Conservation (phyloP, 495 filamentous ascomycete genomes). For the Penicillium silybi region DNA sequence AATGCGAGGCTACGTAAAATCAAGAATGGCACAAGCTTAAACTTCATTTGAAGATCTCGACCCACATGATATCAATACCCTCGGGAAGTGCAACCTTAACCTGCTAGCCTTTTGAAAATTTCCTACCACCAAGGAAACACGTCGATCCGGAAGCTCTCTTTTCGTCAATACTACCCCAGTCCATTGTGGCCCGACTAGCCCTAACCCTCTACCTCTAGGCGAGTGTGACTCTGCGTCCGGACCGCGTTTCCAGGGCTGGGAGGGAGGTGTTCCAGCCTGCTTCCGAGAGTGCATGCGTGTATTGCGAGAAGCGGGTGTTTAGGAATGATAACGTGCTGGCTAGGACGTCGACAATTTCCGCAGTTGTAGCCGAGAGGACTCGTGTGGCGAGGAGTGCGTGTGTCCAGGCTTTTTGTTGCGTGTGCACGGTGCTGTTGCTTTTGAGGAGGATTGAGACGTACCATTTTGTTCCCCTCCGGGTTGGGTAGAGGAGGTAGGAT, state of each 20-base stretch:
- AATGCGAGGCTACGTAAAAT: neutral
- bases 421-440: conserved; percentile 41
- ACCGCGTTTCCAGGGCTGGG: conserved; percentile 47
- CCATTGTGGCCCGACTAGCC: no score
- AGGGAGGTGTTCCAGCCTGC: conserved; percentile 60
- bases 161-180: neutral
- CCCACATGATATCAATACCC: neutral
- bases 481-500: conserved; percentile 27
- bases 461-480: conserved; percentile 4
- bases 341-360: neutral
- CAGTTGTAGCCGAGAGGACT: conserved; percentile 2
- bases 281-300: neutral
- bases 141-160: neutral
- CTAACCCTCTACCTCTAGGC: neutral
- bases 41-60: neutral
- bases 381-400: conserved; percentile 62
- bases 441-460: conserved; percentile 63
- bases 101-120: neutral
- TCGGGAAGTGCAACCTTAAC: neutral
- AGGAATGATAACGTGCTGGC: neutral
- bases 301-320: neutral
- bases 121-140: neutral
- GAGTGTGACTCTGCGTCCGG: neutral
- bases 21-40: neutral
- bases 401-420: conserved; percentile 67